phyloP scores from a whole-genome alignment of 1,284 basidiomycete genomes.

The Boletellus dicymbophilus region DNA sequence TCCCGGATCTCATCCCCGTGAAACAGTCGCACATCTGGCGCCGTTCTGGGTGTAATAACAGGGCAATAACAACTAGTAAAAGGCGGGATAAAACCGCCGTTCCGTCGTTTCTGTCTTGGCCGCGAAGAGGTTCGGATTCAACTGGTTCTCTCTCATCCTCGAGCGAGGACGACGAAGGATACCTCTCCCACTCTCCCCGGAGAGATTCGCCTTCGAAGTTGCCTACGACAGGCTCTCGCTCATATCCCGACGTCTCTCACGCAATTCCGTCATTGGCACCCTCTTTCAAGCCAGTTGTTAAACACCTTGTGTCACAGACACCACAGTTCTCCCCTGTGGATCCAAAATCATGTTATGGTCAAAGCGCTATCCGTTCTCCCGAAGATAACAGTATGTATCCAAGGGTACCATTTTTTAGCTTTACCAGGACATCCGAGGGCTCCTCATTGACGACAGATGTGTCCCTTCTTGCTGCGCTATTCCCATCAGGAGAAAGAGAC shows the following conservation, averaged over 20 bases:
- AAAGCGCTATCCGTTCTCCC: conserved; percentile 8
- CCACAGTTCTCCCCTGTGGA: conserved; percentile 25
- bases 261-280: conserved; percentile 24
- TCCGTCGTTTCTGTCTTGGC: conserved; percentile 24
- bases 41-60: conserved; percentile 1
- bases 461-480: conserved; percentile 59
- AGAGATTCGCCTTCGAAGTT: conserved; percentile 36
- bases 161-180: conserved; percentile 49
- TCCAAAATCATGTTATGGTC: conserved; percentile 9
- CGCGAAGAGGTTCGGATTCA: conserved; percentile 24
- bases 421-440: conserved; percentile 75
- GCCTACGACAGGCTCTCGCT: conserved; percentile 39
- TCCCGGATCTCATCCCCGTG: conserved; percentile 62
- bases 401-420: conserved; percentile 68
- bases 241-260: conserved; percentile 43
- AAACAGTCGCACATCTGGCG: conserved; percentile 15
- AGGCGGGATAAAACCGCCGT: conserved; percentile 14
- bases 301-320: conserved; percentile 32
- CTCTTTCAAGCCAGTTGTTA: conserved; percentile 37
- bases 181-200: conserved; percentile 56
- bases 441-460: conserved; percentile 71
- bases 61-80: conserved; percentile 8
- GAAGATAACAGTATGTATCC: conserved; percentile 10
- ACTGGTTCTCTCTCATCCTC: conserved; percentile 30
- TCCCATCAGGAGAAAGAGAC: conserved; percentile 65